These are phyloP conservation scores for Venturia aucupariae DNA, from an alignment of 2,329 filamentous ascomycete species.

Conservation along the genomic window DNA sequence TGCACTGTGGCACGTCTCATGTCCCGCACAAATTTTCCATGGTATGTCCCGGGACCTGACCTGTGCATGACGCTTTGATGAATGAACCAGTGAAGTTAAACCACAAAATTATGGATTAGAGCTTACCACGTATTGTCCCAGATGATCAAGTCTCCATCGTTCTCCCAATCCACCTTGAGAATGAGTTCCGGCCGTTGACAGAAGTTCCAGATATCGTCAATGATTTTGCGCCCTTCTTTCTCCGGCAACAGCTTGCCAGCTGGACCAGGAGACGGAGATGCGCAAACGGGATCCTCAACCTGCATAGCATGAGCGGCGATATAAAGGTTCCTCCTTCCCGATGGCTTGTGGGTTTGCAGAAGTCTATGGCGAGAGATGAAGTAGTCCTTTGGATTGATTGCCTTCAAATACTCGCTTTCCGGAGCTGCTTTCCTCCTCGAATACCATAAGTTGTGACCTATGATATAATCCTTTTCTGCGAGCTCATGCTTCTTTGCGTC, in stretches of 20 bases:
- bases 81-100: not conserved
- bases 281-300: constrained; percentile 10
- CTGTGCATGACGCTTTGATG: constrained; percentile 42
- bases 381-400: constrained; percentile 1
- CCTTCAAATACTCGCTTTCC: not conserved
- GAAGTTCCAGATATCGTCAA: constrained; percentile 38
- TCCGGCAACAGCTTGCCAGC: constrained; percentile 17
- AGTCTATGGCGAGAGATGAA: constrained; percentile 9
- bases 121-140: constrained; percentile 48
- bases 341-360: constrained; percentile 5
- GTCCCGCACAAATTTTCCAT: constrained; percentile 41
- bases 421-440: not conserved
- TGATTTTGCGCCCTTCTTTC: constrained; percentile 28
- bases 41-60: constrained; percentile 39
- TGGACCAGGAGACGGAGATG: not conserved
- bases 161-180: constrained; percentile 39
- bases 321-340: constrained; percentile 12
- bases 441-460: constrained; percentile 18
- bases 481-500: constrained; percentile 18
- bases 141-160: constrained; percentile 42
- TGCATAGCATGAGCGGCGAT: constrained; percentile 13
- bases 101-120: not conserved
- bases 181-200: constrained; percentile 40
- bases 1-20: constrained; percentile 50
- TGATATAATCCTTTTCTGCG: constrained; percentile 18